Base-by-base conservation (phyloP, 306 rosid species). In the Sicyos edulis region DNA sequence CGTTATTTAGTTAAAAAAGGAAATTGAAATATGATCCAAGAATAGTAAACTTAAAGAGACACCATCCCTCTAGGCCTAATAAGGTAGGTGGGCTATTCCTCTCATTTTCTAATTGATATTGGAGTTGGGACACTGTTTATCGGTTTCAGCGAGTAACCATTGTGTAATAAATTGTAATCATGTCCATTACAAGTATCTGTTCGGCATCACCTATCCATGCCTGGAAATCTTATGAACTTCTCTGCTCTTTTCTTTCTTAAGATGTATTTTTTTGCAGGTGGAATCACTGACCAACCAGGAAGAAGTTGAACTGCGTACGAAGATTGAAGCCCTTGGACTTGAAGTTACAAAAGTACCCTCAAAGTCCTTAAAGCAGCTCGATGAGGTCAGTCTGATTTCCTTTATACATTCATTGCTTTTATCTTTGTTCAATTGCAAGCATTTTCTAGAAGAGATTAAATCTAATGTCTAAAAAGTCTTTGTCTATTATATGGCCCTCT, bases 291-390 rank as follows among this genome's bases (percentile, higher is more conserved):
- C 93, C 20, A 92, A 92, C 68, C 87, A 90, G 83, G 96, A 92
- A 82, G 98, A 92, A 85, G 96, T 91, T 70, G 96, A 92, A 62
- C 71, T 92, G 77, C 93, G 95, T 22, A 85, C 96, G 29, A 90
- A 92, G 80, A 92, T 92, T 58, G 96, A 92, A 84, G 96, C 96
- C 75, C 90, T 92, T 49, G 96, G 96, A 64, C 80, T 90, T 74
- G 96, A 92, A 83, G 92, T 92, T 59, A 84, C 93, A 50, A 92
- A 92, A 82, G 88, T 92, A 80, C 98, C 98, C 15, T 78, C 89
- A 55, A 83, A 82, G 74, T 86, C 93, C 6, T 76, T 82, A 1
- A 84, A 78, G 73, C 83, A 75, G 68, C 91, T 92, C 53, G 85
- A 88, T 17, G 96, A 92, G 88, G 96, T 90, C 49, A 68, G 75